Evolutionary conservation across 768 basidiomycete genomes (phyloP), one percentile per base, ranked within the genome.

Genomic region (Termitomyces sp.): DNA sequence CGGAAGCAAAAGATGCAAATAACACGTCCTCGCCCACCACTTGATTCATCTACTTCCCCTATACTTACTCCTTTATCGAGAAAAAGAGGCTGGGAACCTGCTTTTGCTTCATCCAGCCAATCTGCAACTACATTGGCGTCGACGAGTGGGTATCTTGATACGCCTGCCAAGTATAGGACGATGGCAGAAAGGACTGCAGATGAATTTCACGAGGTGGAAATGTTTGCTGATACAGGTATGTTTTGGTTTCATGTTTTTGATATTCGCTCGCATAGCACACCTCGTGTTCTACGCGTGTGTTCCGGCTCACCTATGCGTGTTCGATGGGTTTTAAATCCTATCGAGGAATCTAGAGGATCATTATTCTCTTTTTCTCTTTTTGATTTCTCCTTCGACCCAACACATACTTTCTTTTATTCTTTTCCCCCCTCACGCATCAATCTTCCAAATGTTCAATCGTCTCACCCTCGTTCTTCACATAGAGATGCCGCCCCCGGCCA

Each of bases 401-500:
- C 36, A 50, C 44, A 43, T 38, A 40, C 33, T 60, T 54, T 26
- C 47, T 55, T 58, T 41, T 26, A 53, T 58, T 47, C 16, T 61
- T 63, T 54, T 50, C 60, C 54, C 30, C 44, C 26, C 50, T 62
- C 57, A 23, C 23, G 23, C 66, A 55, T 61, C 58, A 58, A 58
- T 59, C 56, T 35, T 63, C 58, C 62, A 64, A 48, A 72, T 69
- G 62, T 71, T 73, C 47, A 61, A 64, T 60, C 72, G 71, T 63
- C 70, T 82, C 62, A 71, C 82, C 60, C 68, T 82, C 59, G 66
- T 79, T 57, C 70, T 82, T 56, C 75, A 82, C 77, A 72, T 87
- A 91, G 90, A 91, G 69, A 70, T 87, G 53, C 84, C 85, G 38
- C 86, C 86, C 32, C 87, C 90, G 50, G 76, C 84, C 65, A 93